Conservation (phyloP, 1,284 basidiomycete species). For the Tilletiopsis washingtonensis region DNA sequence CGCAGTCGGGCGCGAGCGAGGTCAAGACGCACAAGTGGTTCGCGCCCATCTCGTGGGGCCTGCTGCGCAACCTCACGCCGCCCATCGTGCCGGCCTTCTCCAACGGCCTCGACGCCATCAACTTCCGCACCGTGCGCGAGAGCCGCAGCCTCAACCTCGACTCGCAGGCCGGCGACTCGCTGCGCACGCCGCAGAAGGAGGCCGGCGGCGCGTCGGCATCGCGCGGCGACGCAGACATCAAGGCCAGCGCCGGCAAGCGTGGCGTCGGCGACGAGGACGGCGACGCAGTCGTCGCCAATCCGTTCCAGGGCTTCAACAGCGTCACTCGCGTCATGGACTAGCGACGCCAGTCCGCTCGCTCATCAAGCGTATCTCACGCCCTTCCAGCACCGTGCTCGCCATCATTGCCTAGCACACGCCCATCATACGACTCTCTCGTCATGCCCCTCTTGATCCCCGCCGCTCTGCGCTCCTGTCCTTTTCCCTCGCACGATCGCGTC, state of each 20-base stretch:
- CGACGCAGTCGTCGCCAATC: constrained; percentile 39
- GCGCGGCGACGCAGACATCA: no score
- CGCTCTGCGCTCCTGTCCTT: no score
- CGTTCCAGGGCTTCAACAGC: constrained; percentile 36
- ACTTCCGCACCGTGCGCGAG: constrained; percentile 84
- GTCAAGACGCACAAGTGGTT: constrained; percentile 99
- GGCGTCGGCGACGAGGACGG: constrained; percentile 39
- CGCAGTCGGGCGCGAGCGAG: constrained; percentile 88
- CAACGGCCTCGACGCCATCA: constrained; percentile 73
- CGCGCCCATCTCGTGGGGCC: constrained; percentile 87
- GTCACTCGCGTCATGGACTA: constrained; percentile 16
- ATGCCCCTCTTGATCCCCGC: no score
- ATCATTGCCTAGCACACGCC: no score
- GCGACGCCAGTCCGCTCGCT: no score
- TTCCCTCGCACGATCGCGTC: no score
- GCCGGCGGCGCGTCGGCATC: no score
- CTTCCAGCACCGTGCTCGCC: no score
- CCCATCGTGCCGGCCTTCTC: constrained; percentile 80
- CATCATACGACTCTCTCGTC: no score
- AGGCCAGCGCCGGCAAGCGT: constrained; percentile 35
- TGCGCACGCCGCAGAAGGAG: constrained; percentile 19
- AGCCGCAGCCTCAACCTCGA: constrained; percentile 82
- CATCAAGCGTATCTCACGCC: no score
- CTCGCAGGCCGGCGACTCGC: constrained; percentile 32
- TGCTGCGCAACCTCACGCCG: constrained; percentile 82